Evolutionary conservation across 257 asterid genomes (phyloP).

Genomic region (Solanum chiquidenum): DNA sequence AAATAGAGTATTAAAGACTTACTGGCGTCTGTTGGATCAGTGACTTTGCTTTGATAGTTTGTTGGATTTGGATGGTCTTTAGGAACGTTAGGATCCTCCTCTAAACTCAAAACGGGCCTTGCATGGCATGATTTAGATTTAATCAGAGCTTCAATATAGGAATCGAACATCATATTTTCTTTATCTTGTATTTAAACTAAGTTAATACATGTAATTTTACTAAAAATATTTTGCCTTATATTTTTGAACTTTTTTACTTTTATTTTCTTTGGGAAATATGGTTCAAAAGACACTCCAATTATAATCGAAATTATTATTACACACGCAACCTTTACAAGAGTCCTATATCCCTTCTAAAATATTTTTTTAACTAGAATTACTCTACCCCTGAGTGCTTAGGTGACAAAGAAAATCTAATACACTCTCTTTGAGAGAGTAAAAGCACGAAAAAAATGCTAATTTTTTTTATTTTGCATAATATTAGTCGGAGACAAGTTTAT

Average conservation of each 20-base stretch:
- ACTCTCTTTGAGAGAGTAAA: no score
- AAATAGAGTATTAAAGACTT: neutral
- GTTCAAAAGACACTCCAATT: neutral
- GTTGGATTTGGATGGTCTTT: slow-evolving; percentile 4
- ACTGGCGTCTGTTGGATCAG: slow-evolving; percentile 53
- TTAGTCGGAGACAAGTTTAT: neutral
- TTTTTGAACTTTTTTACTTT: neutral
- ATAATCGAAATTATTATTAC: no score
- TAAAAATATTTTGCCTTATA: neutral
- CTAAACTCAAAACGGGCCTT: neutral
- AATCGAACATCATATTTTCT: neutral
- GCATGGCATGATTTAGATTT: neutral
- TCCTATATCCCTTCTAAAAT: neutral
- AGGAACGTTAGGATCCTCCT: slow-evolving; percentile 35
- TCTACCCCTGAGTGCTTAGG: neutral
- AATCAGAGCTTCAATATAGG: neutral
- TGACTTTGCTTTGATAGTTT: slow-evolving; percentile 42
- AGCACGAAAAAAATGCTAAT: no score
- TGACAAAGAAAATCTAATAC: no score
- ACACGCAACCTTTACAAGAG: neutral
- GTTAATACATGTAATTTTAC: neutral
- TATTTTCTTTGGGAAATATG: neutral
- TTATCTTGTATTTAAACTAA: neutral
- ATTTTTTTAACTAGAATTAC: neutral
- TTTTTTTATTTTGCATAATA: neutral